These are phyloP conservation scores for Porcisia deanei DNA, from an alignment of 208 protist species.

Conservation along the genomic window DNA sequence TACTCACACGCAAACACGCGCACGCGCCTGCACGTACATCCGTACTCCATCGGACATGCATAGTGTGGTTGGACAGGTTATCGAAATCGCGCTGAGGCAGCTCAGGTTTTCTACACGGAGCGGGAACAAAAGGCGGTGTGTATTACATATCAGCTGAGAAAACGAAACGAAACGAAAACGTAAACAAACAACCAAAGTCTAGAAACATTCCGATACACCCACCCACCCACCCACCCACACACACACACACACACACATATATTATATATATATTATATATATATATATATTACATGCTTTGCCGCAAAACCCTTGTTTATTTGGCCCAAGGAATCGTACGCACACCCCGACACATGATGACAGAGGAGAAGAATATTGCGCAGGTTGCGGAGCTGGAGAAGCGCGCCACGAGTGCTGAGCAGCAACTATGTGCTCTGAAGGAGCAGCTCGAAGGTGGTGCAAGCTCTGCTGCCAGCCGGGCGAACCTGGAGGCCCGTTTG, in stretches of 20 bases:
- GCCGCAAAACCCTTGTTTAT: neutral
- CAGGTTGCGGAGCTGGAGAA: slow-evolving; percentile 54
- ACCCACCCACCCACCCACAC: neutral
- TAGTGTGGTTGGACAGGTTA: too few relatives aligned
- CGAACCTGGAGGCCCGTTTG: slow-evolving; percentile 38
- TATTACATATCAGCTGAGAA: too few relatives aligned
- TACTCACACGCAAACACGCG: too few relatives aligned
- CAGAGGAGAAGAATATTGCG: slow-evolving; percentile 11
- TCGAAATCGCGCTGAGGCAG: too few relatives aligned
- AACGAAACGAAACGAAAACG: too few relatives aligned
- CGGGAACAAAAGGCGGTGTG: too few relatives aligned
- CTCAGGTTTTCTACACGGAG: too few relatives aligned
- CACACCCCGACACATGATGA: slow-evolving; percentile 1
- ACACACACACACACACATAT: neutral
- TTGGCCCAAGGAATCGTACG: neutral
- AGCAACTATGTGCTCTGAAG: slow-evolving; percentile 48
- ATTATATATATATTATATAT: too few relatives aligned
- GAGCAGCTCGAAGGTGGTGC: slow-evolving; percentile 21
- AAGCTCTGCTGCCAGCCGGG: slow-evolving; percentile 10
- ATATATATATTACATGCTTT: slow-evolving; percentile 13
- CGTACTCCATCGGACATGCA: too few relatives aligned
- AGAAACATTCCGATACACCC: too few relatives aligned
- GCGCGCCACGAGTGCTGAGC: slow-evolving; percentile 50
- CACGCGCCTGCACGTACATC: too few relatives aligned
- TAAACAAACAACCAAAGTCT: too few relatives aligned